Evolutionary conservation across 2,329 filamentous ascomycete species (phyloP).

Genomic region (Sclerotinia minor): DNA sequence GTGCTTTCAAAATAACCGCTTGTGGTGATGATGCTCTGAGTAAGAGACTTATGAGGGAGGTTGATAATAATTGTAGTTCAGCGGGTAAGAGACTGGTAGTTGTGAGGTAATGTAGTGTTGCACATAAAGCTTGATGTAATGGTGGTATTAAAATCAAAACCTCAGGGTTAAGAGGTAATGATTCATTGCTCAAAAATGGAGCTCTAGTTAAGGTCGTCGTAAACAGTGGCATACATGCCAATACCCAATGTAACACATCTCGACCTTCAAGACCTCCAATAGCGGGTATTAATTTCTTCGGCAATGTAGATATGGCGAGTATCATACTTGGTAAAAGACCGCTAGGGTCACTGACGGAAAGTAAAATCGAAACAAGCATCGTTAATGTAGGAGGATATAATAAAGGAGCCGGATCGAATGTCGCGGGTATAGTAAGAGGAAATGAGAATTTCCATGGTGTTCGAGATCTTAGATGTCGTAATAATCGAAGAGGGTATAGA

Average conservation of each 20-base stretch:
- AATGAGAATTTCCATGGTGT: slow-evolving; percentile 34
- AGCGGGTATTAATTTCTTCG: slow-evolving; percentile 67
- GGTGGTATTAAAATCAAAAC: slow-evolving; percentile 67
- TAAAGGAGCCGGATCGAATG: slow-evolving; percentile 91
- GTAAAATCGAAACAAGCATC: slow-evolving; percentile 71
- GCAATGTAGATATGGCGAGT: slow-evolving; percentile 76
- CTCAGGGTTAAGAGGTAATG: slow-evolving; percentile 36
- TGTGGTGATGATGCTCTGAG: slow-evolving; percentile 79
- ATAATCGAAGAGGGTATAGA: slow-evolving; percentile 62
- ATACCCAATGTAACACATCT: slow-evolving; percentile 73
- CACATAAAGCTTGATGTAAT: slow-evolving; percentile 75
- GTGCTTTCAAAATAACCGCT: slow-evolving; percentile 76
- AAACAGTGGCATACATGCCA: slow-evolving; percentile 68
- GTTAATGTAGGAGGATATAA: slow-evolving; percentile 80
- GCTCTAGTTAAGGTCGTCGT: slow-evolving; percentile 10
- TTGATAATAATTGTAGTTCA: slow-evolving; percentile 84
- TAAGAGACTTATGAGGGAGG: slow-evolving; percentile 77
- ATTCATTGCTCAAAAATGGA: background rate
- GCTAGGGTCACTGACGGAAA: slow-evolving; percentile 61
- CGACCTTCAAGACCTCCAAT: slow-evolving; percentile 56
- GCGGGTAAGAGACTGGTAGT: slow-evolving; percentile 85
- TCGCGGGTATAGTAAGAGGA: slow-evolving; percentile 59
- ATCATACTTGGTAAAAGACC: slow-evolving; percentile 76
- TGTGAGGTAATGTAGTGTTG: slow-evolving; percentile 74
- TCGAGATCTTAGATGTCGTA: slow-evolving; percentile 45